These are phyloP conservation scores for Litchi chinensis DNA, from an alignment of 345 rosid genomes.

Conservation along the genomic window DNA sequence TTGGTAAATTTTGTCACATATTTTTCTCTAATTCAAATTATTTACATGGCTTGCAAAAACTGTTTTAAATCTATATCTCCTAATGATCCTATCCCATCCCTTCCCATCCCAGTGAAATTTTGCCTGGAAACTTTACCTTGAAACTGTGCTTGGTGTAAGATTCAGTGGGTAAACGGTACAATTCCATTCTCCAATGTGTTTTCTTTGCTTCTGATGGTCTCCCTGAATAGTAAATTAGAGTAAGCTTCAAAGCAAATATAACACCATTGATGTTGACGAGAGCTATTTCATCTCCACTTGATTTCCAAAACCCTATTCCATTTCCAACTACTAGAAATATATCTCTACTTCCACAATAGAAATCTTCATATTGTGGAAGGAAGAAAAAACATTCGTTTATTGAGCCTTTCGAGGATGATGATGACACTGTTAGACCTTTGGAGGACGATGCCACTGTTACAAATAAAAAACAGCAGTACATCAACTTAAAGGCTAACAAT, in stretches of 20 bases:
- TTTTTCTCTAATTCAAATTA: too few relatives aligned
- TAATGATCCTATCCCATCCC: too few relatives aligned
- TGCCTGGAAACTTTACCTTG: background rate
- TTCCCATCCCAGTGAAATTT: too few relatives aligned
- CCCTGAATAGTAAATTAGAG: conserved; percentile 23
- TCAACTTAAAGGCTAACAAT: too few relatives aligned
- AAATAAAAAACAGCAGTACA: background rate
- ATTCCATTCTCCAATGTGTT: conserved; percentile 38
- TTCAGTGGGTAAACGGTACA: conserved; percentile 16
- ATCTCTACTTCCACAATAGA: background rate
- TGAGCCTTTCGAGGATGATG: background rate
- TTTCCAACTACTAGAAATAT: conserved; percentile 1
- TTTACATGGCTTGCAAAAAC: too few relatives aligned
- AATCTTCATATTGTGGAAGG: background rate
- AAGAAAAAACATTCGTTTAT: conserved; percentile 34
- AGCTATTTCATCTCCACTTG: conserved; percentile 10
- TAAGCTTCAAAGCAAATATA: conserved; percentile 19
- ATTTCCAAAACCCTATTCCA: conserved; percentile 34
- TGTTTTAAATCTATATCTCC: too few relatives aligned
- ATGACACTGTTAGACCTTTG: too few relatives aligned
- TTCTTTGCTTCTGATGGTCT: conserved; percentile 13
- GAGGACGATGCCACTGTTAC: background rate
- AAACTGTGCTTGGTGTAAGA: background rate
- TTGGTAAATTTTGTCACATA: too few relatives aligned
- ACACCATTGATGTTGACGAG: background rate